Evolutionary conservation across 495 filamentous ascomycete species (phyloP), one percentile per base, ranked within the genome.

Genomic region (Tuber borchii): DNA sequence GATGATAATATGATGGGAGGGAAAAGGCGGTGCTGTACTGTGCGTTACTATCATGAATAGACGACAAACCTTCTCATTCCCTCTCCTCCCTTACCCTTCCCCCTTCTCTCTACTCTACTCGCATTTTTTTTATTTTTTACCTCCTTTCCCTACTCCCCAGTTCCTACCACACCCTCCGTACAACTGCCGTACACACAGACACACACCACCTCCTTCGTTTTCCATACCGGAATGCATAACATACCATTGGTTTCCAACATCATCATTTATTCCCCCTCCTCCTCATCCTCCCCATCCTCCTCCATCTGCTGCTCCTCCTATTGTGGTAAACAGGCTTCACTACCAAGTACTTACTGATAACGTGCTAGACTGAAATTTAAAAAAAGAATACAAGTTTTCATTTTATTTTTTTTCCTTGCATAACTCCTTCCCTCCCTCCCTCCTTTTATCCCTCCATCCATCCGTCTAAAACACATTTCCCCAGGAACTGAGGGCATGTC

Each of bases 161-260:
- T 9, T 31, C 2, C 26, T 19, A 31, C 56, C 56, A 65, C 56
- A 65, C 56, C 56, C 56, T 17, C 26, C 26, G 26, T 2, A 2
- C 22, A 26, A 31, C 31, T 31, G 17, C 12, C n/a, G 0, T 31
- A 6, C 56, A 61, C n/a, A 31, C n/a, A 6, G 3, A 56, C 26
- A 61, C 56, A 61, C 56, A 61, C 56, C 56, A 61, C 56, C 56
- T 61, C 56, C 56, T 61, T 61, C 51, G 51, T 16, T 61, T 31
- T 9, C 10, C 51, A 61, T 61, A 26, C 51, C 12, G 51, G 51
- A 61, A 61, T 61, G 22, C 22, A 26, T 31, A 43, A 26, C 51
- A 61, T 61, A 1, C 51, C 51, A 26, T 61, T 61, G 51, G 51
- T n/a, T 26, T 14, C 10, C 48, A 5, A n/a, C 20, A 61, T 14